Evolutionary conservation across 106 monocot genomes (phyloP), one percentile per base, ranked within the genome.

Genomic region (Dendrobium catenatum): DNA sequence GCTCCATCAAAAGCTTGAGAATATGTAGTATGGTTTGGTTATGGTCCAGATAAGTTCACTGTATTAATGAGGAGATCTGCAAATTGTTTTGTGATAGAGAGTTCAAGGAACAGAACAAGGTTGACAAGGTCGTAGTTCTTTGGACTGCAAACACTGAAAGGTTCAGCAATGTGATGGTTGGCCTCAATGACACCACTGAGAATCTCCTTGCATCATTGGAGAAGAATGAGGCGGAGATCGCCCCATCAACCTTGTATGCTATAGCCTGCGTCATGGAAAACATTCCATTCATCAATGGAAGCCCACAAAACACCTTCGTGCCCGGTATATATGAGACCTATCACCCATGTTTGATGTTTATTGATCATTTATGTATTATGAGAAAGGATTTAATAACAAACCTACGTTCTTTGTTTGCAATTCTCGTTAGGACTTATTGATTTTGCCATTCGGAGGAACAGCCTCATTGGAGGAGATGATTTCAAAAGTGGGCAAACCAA

Each of bases 401-500:
- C 0, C 13, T 51, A 13, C 13, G 51, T 51, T 51, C 51, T 51
- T 51, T 51, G 0, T 56, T 78, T 43, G 0, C 29, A 29, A 37
- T 40, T 51, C 26, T 78, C 9, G 79, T 24, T 76, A 95, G 95
- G 98, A 48, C 77, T 99, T 82, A 95, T 99, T 73, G 98, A 99
- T 78, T 72, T 99, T 79, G 98, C 98, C 61, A 99, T 95, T 70
- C 80, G 85, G 88, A 88, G 80, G 64, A 99, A 95, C 86, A 84
- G 84, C 79, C 79, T 99, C 11, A 95, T 98, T 72, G 97, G 97
- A 66, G 97, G 97, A 76, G 97, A 98, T 80, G 98, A 99, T 47
- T 99, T 99, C 88, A 99, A 99, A 86, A 99, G 95, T 76, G 98
- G 98, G 61, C 98, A 99, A 83, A 99, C 98, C 33, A 99, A 99